These are phyloP conservation scores for Mrakia frigida DNA, from an alignment of 768 basidiomycete genomes.

Conservation along the genomic window DNA sequence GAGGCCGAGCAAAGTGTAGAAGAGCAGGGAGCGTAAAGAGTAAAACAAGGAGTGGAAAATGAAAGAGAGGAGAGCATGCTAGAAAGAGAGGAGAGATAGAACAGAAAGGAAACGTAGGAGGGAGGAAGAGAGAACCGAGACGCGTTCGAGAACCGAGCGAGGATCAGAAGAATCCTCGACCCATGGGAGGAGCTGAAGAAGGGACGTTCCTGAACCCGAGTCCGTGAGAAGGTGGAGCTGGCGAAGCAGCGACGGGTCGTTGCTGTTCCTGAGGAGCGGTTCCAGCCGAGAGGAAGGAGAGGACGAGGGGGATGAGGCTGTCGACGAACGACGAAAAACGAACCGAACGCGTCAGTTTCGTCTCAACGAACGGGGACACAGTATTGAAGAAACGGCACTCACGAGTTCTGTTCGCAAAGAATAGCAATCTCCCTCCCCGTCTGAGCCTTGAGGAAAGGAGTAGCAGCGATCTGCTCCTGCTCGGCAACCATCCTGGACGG, in stretches of 20 bases:
- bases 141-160: background rate
- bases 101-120: background rate
- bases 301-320: constrained; percentile 14
- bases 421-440: constrained; percentile 77
- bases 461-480: constrained; percentile 54
- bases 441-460: constrained; percentile 63
- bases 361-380: background rate
- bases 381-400: background rate
- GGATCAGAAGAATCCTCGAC: background rate
- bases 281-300: constrained; percentile 8
- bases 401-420: constrained; percentile 73
- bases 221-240: background rate
- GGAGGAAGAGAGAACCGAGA: background rate
- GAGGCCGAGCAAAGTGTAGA: background rate
- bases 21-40: background rate
- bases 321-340: background rate
- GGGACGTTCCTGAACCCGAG: background rate
- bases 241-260: background rate
- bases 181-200: background rate
- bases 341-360: background rate
- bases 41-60: background rate
- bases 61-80: background rate
- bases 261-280: constrained; percentile 6
- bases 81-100: background rate
- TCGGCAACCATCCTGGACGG: constrained; percentile 51